Conservation (phyloP, 352 stramenopile species). For the Plasmopara halstedii region DNA sequence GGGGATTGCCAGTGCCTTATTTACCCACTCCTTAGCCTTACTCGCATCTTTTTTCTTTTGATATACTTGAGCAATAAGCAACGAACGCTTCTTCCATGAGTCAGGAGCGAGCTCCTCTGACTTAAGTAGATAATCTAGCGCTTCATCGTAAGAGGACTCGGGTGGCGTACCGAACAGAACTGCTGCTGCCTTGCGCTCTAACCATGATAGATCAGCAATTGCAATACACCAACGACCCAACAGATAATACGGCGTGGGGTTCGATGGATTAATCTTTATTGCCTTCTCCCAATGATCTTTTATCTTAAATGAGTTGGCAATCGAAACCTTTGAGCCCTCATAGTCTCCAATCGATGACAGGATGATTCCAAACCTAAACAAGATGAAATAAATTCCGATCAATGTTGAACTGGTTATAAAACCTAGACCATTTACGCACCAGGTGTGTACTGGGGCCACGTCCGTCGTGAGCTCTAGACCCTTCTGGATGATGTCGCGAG, state of each 20-base stretch:
- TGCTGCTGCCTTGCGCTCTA: constrained; percentile 75
- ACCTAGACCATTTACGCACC: constrained; percentile 18
- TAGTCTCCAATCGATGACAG: constrained; percentile 79
- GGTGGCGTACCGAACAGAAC: constrained; percentile 78
- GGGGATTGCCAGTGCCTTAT: constrained; percentile 60
- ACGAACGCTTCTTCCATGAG: constrained; percentile 80
- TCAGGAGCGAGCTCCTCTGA: constrained; percentile 63
- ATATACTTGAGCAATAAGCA: constrained; percentile 78
- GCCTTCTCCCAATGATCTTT: constrained; percentile 77
- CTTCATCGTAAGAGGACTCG: constrained; percentile 76
- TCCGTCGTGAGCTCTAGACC: constrained; percentile 44
- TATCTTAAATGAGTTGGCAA: constrained; percentile 79
- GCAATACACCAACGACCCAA: constrained; percentile 80
- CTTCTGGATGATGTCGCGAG: constrained; percentile 50
- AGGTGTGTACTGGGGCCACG: constrained; percentile 72
- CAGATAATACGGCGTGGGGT: constrained; percentile 71
- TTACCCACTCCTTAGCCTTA: constrained; percentile 60
- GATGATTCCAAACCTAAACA: constrained; percentile 64
- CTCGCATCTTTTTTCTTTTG: constrained; percentile 65
- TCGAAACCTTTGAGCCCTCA: constrained; percentile 77
- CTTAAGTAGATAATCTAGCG: constrained; percentile 64
- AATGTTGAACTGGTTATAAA: not conserved
- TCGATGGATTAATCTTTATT: constrained; percentile 57
- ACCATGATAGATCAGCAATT: constrained; percentile 78
- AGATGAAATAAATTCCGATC: not conserved